phyloP scores from a whole-genome alignment of 805 yeast genomes.

The Ogataea pilisensis region DNA sequence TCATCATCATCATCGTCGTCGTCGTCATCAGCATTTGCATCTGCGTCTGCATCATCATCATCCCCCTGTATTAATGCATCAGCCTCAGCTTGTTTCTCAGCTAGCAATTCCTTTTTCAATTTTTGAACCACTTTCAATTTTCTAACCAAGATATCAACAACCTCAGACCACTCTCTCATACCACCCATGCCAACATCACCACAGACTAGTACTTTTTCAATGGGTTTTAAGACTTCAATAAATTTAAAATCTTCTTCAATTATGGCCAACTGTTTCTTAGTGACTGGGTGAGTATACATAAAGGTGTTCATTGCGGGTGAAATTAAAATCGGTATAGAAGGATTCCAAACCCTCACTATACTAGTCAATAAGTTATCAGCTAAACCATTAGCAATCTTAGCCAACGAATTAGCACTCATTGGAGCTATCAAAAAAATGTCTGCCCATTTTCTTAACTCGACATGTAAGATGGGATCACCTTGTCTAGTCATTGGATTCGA shows the following conservation, averaged over 20 bases:
- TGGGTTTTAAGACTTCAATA: conserved; percentile 91
- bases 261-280: conserved; percentile 73
- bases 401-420: conserved; percentile 84
- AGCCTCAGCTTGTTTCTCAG: conserved; percentile 28
- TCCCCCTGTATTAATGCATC: conserved; percentile 49
- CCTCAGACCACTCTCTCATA: conserved; percentile 96
- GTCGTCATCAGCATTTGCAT: conserved; percentile 44
- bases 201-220: conserved; percentile 89
- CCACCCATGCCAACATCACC: conserved; percentile 99
- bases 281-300: conserved; percentile 84
- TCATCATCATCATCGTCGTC: conserved; percentile 43
- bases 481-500: conserved; percentile 51
- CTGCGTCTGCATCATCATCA: conserved; percentile 38
- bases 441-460: conserved; percentile 95
- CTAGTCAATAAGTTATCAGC: conserved; percentile 90
- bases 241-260: conserved; percentile 90
- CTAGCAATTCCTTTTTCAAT: conserved; percentile 43
- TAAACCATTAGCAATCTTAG: conserved; percentile 84
- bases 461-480: conserved; percentile 93
- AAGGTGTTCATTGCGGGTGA: conserved; percentile 97
- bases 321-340: conserved; percentile 77
- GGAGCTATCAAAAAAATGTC: conserved; percentile 93
- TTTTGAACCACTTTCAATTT: conserved; percentile 62
- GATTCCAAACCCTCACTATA: conserved; percentile 94
- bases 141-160: conserved; percentile 78